Percentiles rank a stretch among this genome's conserved stretches.
Conservation (phyloP, 164 flowering plant species). For the Warburgia ugandensis region DNA sequence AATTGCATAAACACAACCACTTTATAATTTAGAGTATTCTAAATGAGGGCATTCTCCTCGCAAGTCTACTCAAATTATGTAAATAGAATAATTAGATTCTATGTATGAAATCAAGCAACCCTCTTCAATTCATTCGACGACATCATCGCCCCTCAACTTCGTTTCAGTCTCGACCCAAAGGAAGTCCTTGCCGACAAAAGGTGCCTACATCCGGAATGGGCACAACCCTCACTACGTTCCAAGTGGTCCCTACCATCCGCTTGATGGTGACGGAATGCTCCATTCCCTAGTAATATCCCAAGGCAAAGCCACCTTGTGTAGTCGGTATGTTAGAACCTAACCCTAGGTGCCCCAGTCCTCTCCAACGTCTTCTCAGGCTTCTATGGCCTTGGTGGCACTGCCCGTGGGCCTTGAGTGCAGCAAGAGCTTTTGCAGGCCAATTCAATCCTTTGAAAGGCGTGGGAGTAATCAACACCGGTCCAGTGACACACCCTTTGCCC, state of each 20-base stretch:
- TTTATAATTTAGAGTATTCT: too few species aligned
- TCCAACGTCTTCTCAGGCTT: slow-evolving; percentile 64
- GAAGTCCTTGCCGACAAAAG: slow-evolving; percentile 73
- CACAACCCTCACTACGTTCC: slow-evolving; percentile 82
- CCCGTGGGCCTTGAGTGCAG: slow-evolving; percentile 46
- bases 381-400: slow-evolving; percentile 38
- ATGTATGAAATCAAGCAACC: slow-evolving; percentile 15
- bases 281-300: slow-evolving; percentile 47
- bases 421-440: slow-evolving; percentile 41
- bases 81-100: too few species aligned
- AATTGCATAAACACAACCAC: too few species aligned
- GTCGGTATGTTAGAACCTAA: slow-evolving; percentile 71
- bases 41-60: too few species aligned
- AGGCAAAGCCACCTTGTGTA: slow-evolving; percentile 59
- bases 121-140: slow-evolving; percentile 45
- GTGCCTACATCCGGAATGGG: slow-evolving; percentile 82
- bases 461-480: slow-evolving; percentile 69
- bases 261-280: slow-evolving; percentile 95
- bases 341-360: slow-evolving; percentile 34
- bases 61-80: too few species aligned
- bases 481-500: slow-evolving; percentile 41
- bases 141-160: slow-evolving; percentile 60
- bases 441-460: slow-evolving; percentile 44
- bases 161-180: slow-evolving; percentile 75
- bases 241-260: slow-evolving; percentile 72